These are phyloP conservation scores for Fraxinus pennsylvanica DNA, from an alignment of 257 asterid species.

Conservation along the genomic window DNA sequence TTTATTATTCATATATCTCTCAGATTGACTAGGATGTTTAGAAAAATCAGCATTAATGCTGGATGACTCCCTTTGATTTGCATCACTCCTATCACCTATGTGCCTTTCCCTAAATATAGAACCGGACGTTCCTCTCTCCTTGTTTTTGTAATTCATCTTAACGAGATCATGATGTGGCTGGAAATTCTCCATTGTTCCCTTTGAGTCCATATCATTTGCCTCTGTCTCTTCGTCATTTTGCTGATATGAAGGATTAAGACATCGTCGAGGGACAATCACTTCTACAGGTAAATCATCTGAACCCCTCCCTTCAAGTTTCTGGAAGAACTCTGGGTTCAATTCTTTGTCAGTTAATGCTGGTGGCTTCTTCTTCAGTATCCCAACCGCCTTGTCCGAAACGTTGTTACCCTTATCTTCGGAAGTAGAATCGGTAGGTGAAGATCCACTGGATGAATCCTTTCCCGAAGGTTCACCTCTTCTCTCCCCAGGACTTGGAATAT, in stretches of 20 bases:
- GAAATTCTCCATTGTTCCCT: constrained; percentile 43
- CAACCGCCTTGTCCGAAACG: constrained; percentile 81
- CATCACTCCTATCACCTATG: constrained; percentile 43
- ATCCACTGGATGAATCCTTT: constrained; percentile 53
- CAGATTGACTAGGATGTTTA: constrained; percentile 61
- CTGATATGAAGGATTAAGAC: constrained; percentile 56
- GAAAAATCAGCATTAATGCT: constrained; percentile 46
- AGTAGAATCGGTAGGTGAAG: constrained; percentile 56
- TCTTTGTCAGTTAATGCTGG: constrained; percentile 82
- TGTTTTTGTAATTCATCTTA: constrained; percentile 32
- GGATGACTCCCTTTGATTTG: constrained; percentile 61
- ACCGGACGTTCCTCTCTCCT: constrained; percentile 47
- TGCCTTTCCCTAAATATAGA: constrained; percentile 35
- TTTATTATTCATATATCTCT: constrained; percentile 63
- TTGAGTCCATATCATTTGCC: constrained; percentile 44
- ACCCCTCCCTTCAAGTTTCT: constrained; percentile 82
- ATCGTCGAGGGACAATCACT: constrained; percentile 86
- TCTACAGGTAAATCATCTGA: constrained; percentile 90
- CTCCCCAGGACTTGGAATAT: constrained; percentile 44
- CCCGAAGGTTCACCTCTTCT: constrained; percentile 43
- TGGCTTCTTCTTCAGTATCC: constrained; percentile 84
- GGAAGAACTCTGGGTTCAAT: constrained; percentile 92
- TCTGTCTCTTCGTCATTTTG: constrained; percentile 60
- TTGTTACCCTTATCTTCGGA: constrained; percentile 55
- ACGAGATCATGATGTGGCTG: constrained; percentile 45